Base-by-base conservation (phyloP, 305 asterid genomes). In the Fraxinus nigra region DNA sequence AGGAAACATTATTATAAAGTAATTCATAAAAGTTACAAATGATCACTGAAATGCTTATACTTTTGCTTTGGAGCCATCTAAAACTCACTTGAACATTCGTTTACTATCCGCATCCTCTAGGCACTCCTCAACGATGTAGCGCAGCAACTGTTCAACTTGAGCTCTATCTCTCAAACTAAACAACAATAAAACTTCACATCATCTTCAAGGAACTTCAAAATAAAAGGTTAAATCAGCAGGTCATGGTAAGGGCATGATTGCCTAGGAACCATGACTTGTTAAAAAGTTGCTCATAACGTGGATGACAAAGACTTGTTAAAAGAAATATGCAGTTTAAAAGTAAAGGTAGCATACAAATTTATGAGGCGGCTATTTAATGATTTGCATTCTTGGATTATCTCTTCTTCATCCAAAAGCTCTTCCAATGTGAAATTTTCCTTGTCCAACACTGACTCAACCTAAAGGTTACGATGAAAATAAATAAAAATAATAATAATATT, bases 381-480 rank as follows among this genome's bases (percentile, higher is more conserved):
- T 91, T 94, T 96, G 98, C 99, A 96, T 86, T 96, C 99, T 94
- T 96, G 99, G 82, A 96, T 94, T 85, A 93, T 91, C 88, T 96
- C 99, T 85, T 96, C 99, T 90, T 94, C 99, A 85, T 96, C 99
- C 92, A 96, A 86, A 81, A 96, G 99, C 90, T 93, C 99, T 86
- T 96, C 99, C 92, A 96, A 76, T 1, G 97, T 87, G 87, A 86
- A 93, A 84, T 88, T 89, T 34, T 96, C 99, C 92, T 91, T 91
- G 94, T 96, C 99, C 84, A 96, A 87, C 85, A 96, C 92, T 4
- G 97, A 89, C 87, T 96, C 99, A 84, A 96, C 97, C 99, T 96
- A 83, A 82, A 86, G 40, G 82, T 78, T 56, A 37, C 11, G 81
- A 5, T 34, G 37, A 79, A 46, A 59, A 13, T 34, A 34, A 38